phyloP scores from a whole-genome alignment of 129 eudicot genomes.

The Lonicera japonica region DNA sequence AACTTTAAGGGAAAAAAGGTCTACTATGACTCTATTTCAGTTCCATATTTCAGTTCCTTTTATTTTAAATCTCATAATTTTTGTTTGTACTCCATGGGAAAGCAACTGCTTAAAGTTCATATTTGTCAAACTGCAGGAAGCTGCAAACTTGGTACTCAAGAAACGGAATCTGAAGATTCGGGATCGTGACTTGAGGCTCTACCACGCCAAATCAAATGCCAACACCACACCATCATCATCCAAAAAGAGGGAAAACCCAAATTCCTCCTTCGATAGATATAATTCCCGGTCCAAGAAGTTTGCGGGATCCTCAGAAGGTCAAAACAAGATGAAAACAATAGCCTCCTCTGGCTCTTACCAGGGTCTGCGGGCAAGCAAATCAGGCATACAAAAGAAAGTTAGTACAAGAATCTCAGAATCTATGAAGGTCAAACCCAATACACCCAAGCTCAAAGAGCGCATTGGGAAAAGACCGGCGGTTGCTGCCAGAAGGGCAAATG shows the following conservation, averaged over 20 bases:
- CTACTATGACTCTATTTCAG: too few species aligned
- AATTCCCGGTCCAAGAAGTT: slow-evolving; percentile 26
- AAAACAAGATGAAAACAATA: background rate
- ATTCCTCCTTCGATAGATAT: slow-evolving; percentile 5
- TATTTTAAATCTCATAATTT: too few species aligned
- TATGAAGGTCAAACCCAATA: slow-evolving; percentile 3
- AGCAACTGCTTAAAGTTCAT: too few species aligned
- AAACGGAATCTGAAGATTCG: slow-evolving; percentile 40
- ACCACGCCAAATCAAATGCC: slow-evolving; percentile 33
- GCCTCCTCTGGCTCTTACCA: slow-evolving; percentile 31
- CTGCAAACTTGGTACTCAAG: slow-evolving; percentile 38
- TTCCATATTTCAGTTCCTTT: too few species aligned
- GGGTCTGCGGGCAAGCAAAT: slow-evolving; percentile 56
- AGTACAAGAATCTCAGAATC: slow-evolving; percentile 3
- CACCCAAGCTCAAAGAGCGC: slow-evolving; percentile 12
- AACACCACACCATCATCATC: slow-evolving; percentile 33
- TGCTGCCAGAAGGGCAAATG: slow-evolving; percentile 53
- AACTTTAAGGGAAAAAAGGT: too few species aligned
- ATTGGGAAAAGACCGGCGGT: slow-evolving; percentile 46
- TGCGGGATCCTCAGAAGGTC: slow-evolving; percentile 7
- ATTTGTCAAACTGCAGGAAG: slow-evolving; percentile 31
- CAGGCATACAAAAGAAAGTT: slow-evolving; percentile 35
- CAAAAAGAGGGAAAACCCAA: slow-evolving; percentile 32
- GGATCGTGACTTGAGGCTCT: slow-evolving; percentile 48
- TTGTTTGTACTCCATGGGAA: too few species aligned